phyloP scores from a whole-genome alignment of 1,139 yeast species.

The Geotrichum europaeum region DNA sequence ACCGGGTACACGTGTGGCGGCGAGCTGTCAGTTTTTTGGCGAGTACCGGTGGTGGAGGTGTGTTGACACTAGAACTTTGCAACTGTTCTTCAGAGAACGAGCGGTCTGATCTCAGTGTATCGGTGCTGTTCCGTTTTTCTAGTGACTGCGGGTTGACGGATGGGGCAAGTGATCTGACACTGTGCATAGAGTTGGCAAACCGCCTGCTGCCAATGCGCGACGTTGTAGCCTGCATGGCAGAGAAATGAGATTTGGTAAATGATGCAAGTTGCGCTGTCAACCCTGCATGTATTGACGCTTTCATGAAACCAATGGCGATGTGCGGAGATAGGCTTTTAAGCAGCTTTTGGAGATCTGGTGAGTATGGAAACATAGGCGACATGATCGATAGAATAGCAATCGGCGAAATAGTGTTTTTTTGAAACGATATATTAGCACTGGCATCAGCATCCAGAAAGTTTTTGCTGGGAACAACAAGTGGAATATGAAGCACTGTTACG shows the following conservation, averaged over 20 bases:
- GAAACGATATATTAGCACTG: not conserved
- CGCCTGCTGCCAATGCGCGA: slow-evolving; percentile 2
- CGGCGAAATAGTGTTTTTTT: slow-evolving; percentile 23
- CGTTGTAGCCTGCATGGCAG: not conserved
- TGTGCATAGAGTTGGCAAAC: slow-evolving; percentile 1
- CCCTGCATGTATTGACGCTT: slow-evolving; percentile 31
- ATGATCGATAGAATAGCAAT: slow-evolving; percentile 33
- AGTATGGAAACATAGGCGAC: slow-evolving; percentile 34
- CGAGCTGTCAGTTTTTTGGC: not conserved
- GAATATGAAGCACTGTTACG: slow-evolving; percentile 30
- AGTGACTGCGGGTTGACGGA: slow-evolving; percentile 1
- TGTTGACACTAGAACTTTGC: not conserved
- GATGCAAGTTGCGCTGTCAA: slow-evolving; percentile 22
- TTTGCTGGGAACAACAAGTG: slow-evolving; percentile 26
- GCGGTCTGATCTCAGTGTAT: slow-evolving; percentile 1
- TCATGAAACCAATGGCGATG: slow-evolving; percentile 31
- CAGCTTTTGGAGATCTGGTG: slow-evolving; percentile 26
- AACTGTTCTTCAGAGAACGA: not conserved
- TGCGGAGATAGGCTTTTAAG: slow-evolving; percentile 31
- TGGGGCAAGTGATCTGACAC: slow-evolving; percentile 2
- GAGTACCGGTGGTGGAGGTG: not conserved
- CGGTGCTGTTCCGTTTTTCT: slow-evolving; percentile 10
- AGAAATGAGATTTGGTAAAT: slow-evolving; percentile 4
- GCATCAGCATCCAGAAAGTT: not conserved
- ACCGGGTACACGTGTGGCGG: slow-evolving; percentile 3